phyloP scores from a whole-genome alignment of 2,329 filamentous ascomycete species.

The Penicillium sumatraense region DNA sequence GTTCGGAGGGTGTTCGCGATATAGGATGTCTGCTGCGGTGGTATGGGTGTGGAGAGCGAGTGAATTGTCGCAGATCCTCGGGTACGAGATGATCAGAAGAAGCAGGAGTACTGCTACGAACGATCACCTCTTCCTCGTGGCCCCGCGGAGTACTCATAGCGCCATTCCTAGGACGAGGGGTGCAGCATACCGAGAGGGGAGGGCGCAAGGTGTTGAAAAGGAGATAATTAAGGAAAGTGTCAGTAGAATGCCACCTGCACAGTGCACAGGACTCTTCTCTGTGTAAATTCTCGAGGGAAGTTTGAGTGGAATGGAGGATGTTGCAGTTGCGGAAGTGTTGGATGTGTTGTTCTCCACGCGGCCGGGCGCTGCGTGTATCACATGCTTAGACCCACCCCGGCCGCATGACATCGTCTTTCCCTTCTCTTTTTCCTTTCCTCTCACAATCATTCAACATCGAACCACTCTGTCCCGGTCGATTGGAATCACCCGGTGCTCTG shows the following conservation, averaged over 20 bases:
- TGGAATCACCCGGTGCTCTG: neutral
- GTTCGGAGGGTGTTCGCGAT: constrained; percentile 49
- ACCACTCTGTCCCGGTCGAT: neutral
- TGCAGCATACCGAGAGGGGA: constrained; percentile 33
- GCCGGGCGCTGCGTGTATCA: neutral
- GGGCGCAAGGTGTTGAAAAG: neutral
- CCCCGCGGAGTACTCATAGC: constrained; percentile 38
- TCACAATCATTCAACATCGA: neutral
- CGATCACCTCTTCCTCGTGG: constrained; percentile 33
- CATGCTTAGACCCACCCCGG: neutral
- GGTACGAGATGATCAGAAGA: constrained; percentile 22
- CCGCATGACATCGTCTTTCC: neutral
- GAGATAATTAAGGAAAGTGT: neutral
- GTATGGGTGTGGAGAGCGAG: constrained; percentile 71
- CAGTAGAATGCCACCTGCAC: neutral
- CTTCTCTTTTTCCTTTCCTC: neutral
- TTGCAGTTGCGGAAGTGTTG: neutral
- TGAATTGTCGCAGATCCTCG: constrained; percentile 53
- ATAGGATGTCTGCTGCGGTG: constrained; percentile 65
- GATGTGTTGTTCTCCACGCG: neutral
- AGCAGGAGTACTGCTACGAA: constrained; percentile 24
- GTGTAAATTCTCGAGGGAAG: neutral
- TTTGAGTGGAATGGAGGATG: neutral
- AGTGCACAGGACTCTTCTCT: neutral
- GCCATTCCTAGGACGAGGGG: constrained; percentile 35